A percentile compares a stretch with the other conserved stretches of the same genome.
phyloP scores from a whole-genome alignment of 495 filamentous ascomycete species.

The Aspergillus campestris region DNA sequence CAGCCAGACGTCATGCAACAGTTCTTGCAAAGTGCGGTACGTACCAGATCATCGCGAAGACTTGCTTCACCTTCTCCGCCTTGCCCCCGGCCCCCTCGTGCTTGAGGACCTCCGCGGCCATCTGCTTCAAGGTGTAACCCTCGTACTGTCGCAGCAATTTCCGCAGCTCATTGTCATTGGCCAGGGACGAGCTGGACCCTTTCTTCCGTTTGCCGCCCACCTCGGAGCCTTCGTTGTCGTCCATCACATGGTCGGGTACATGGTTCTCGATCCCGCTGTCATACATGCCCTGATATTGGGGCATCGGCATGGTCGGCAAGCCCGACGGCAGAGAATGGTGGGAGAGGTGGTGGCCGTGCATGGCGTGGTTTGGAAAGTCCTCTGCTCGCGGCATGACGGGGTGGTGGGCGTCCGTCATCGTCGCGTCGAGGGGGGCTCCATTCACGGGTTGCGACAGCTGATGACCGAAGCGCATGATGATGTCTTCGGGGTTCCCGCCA shows the following conservation, averaged over 20 bases:
- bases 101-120: constrained; percentile 70
- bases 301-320: constrained; percentile 27
- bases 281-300: constrained; percentile 50
- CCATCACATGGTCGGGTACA: constrained; percentile 49
- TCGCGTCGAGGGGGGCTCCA: constrained; percentile 41
- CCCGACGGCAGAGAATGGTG: constrained; percentile 32
- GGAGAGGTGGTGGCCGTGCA: constrained; percentile 38
- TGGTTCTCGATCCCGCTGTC: constrained; percentile 62
- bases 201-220: constrained; percentile 56
- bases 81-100: constrained; percentile 63
- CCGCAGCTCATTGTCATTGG: constrained; percentile 87
- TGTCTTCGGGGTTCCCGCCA: constrained; percentile 51
- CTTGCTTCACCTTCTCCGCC: constrained; percentile 89
- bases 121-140: constrained; percentile 65
- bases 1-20: constrained; percentile 5
- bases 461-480: constrained; percentile 50
- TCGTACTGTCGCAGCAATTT: constrained; percentile 72
- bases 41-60: constrained; percentile 98
- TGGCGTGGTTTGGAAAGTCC: constrained; percentile 40
- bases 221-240: constrained; percentile 59
- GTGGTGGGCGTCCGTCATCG: constrained; percentile 42
- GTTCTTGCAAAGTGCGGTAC: neutral
- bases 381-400: constrained; percentile 35
- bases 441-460: constrained; percentile 47
- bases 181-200: constrained; percentile 61